These are phyloP conservation scores for Colletotrichum godetiae DNA, from an alignment of 2,329 filamentous ascomycete species.

Conservation along the genomic window DNA sequence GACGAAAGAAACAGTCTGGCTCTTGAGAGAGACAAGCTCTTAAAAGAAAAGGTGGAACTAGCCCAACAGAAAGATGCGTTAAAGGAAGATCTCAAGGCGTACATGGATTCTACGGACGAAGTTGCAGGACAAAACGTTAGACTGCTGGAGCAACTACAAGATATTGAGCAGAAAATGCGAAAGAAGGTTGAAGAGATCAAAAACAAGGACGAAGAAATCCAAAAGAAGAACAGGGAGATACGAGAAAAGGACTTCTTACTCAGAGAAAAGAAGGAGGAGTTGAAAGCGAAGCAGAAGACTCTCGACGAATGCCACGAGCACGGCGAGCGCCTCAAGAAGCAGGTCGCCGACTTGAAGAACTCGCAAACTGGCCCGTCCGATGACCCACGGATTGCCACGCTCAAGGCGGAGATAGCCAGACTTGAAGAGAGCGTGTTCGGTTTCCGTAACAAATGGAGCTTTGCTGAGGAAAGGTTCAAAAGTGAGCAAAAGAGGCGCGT, in stretches of 20 bases:
- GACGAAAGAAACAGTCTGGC: background rate
- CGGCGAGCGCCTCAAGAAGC: background rate
- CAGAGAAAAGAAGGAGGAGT: background rate
- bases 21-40: background rate
- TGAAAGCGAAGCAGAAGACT: background rate
- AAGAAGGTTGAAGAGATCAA: background rate
- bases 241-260: background rate
- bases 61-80: background rate
- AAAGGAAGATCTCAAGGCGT: too few species aligned
- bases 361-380: background rate
- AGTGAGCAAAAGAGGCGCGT: background rate
- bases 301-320: background rate
- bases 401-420: background rate
- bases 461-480: background rate
- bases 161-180: background rate
- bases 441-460: background rate
- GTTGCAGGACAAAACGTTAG: background rate
- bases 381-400: background rate
- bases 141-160: background rate
- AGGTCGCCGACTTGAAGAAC: background rate
- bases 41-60: background rate
- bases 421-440: constrained; percentile 8
- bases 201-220: background rate
- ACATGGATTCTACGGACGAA: background rate
- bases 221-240: background rate